Conservation (phyloP, 2,329 filamentous ascomycete species). For the Fusarium virguliforme region DNA sequence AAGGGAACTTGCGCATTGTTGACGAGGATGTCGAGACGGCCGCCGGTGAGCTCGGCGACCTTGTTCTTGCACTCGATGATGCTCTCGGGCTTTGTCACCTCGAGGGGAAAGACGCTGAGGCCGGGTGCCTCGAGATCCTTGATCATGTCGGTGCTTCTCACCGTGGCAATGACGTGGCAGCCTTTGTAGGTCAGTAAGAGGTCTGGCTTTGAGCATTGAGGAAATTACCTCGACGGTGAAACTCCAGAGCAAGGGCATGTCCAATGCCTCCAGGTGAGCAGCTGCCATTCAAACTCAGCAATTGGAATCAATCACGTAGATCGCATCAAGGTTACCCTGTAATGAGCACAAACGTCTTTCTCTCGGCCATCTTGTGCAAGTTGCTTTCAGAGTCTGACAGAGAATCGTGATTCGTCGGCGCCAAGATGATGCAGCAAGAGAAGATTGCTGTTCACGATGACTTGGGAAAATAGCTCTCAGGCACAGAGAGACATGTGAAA, state of each 20-base stretch:
- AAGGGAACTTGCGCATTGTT: conserved; percentile 69
- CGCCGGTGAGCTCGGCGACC: conserved; percentile 65
- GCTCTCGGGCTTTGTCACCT: conserved; percentile 68
- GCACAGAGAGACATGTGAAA: conserved; percentile 24
- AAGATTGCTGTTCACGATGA: not conserved
- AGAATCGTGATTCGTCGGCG: conserved; percentile 2
- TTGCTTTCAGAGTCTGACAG: not conserved
- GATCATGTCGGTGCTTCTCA: conserved; percentile 66
- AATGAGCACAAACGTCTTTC: conserved; percentile 64
- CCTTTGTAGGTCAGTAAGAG: conserved; percentile 34
- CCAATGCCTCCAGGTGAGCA: conserved; percentile 74
- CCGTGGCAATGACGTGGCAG: conserved; percentile 71
- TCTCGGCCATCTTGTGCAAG: conserved; percentile 39
- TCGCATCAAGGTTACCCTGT: conserved; percentile 60
- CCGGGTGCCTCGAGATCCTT: conserved; percentile 62
- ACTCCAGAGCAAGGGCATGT: conserved; percentile 68
- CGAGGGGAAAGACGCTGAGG: conserved; percentile 67
- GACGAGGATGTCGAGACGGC: conserved; percentile 71
- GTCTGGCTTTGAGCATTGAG: not conserved
- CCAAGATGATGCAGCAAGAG: not conserved
- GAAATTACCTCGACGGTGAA: conserved; percentile 65
- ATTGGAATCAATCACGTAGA: not conserved
- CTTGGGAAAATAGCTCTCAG: not conserved
- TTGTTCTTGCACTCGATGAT: conserved; percentile 65
- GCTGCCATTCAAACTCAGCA: conserved; percentile 53